These are phyloP conservation scores for Pleurotus tuber-regium DNA, from an alignment of 768 basidiomycete species.

Conservation along the genomic window DNA sequence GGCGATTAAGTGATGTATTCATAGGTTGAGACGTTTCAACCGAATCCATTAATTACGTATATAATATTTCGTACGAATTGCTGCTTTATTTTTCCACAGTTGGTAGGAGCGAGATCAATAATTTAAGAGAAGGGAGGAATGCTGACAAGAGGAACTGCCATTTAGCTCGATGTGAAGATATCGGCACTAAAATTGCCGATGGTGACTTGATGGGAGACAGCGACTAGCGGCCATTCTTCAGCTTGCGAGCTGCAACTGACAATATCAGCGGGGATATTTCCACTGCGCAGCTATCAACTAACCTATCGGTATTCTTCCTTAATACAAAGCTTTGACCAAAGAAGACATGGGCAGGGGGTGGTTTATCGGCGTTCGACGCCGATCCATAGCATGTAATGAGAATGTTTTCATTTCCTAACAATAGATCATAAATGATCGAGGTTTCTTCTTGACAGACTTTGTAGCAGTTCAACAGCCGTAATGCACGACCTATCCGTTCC, in stretches of 20 bases:
- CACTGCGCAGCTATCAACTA: not conserved
- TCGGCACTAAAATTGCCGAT: slow-evolving; percentile 4
- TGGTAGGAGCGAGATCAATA: not conserved
- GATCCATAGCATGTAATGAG: slow-evolving; percentile 1
- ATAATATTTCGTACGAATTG: not conserved
- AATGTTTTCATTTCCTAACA: not conserved
- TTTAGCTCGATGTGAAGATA: not conserved
- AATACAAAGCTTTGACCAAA: slow-evolving; percentile 9
- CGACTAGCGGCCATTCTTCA: slow-evolving; percentile 1
- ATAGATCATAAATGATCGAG: slow-evolving; percentile 8
- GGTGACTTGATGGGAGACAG: slow-evolving; percentile 5
- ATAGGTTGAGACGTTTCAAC: no score
- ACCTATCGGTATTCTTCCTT: not conserved
- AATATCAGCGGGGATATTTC: not conserved
- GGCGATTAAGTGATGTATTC: no score
- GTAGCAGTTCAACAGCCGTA: slow-evolving; percentile 5
- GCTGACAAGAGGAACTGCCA: not conserved
- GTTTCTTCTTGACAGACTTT: slow-evolving; percentile 6
- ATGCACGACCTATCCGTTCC: slow-evolving; percentile 4
- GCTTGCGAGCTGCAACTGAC: not conserved
- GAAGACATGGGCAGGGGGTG: not conserved
- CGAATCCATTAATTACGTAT: not conserved
- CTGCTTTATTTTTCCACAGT: not conserved
- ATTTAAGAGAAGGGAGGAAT: not conserved
- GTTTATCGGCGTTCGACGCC: not conserved